Percentiles rank a stretch among this genome's conserved stretches.
These are phyloP conservation scores for Filobasidium floriforme DNA, from an alignment of 768 basidiomycete genomes.

Conservation along the genomic window DNA sequence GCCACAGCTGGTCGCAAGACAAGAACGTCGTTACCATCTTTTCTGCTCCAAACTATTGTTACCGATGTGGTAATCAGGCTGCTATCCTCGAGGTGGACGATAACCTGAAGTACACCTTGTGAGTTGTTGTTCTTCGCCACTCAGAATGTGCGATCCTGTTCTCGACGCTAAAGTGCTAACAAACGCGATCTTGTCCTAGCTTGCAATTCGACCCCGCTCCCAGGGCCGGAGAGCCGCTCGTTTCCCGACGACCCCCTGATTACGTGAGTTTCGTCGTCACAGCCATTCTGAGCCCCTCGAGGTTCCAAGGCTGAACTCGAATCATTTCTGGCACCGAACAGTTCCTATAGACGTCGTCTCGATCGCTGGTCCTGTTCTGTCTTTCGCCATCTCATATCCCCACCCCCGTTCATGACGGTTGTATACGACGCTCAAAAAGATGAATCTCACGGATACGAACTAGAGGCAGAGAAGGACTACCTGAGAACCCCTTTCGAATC, in stretches of 20 bases:
- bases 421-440: conserved; percentile 3
- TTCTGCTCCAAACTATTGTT: conserved; percentile 50
- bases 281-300: too few species aligned
- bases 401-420: background rate
- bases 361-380: background rate
- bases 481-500: too few species aligned
- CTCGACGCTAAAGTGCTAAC: background rate
- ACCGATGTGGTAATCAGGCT: conserved; percentile 98
- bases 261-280: conserved; percentile 35
- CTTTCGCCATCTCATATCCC: background rate
- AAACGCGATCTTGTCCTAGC: conserved; percentile 50
- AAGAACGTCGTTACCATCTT: conserved; percentile 60
- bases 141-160: background rate
- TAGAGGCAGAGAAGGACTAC: too few species aligned
- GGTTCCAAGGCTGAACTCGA: background rate
- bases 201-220: conserved; percentile 99
- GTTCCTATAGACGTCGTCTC: conserved; percentile 20
- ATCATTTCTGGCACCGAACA: background rate
- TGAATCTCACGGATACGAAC: background rate
- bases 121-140: conserved; percentile 14
- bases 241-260: conserved; percentile 54
- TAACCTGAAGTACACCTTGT: conserved; percentile 50
- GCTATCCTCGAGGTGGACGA: conserved; percentile 99
- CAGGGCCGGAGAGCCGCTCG: conserved; percentile 94
- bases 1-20: conserved; percentile 91